These are phyloP conservation scores for Peniophora sp. DNA, from an alignment of 1,284 basidiomycete genomes.

Conservation along the genomic window DNA sequence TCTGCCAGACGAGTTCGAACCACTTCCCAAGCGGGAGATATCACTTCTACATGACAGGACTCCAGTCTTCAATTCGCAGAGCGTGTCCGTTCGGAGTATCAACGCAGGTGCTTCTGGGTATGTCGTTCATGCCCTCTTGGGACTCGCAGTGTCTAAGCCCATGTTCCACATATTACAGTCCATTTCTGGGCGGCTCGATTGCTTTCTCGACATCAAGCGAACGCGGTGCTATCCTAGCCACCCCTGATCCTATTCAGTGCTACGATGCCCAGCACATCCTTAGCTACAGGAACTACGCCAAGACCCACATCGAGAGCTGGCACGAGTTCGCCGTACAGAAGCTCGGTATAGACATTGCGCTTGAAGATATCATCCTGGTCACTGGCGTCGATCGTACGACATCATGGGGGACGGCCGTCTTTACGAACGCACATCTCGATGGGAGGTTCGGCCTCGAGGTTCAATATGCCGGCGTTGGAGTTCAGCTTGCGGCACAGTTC, in stretches of 20 bases:
- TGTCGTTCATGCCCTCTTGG: too few species aligned
- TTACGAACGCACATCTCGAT: background rate
- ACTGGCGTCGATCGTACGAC: constrained; percentile 4
- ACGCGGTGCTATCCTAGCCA: constrained; percentile 1
- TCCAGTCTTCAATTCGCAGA: too few species aligned
- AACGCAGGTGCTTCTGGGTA: too few species aligned
- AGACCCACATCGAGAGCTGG: constrained; percentile 4
- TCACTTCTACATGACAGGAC: too few species aligned
- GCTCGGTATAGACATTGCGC: constrained; percentile 1
- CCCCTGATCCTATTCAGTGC: background rate
- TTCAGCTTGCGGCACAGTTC: background rate
- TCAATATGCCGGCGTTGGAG: background rate
- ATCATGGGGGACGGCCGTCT: constrained; percentile 4
- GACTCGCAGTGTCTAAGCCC: too few species aligned
- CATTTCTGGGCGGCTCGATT: background rate
- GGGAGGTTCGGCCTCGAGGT: background rate
- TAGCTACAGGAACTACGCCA: constrained; percentile 1
- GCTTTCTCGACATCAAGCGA: background rate
- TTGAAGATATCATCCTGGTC: constrained; percentile 8
- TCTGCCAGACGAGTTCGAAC: too few species aligned
- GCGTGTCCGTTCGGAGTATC: too few species aligned
- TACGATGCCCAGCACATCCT: background rate
- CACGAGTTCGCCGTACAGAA: background rate
- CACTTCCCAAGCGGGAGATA: too few species aligned
- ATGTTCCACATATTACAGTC: background rate